Conservation (phyloP, 805 yeast genomes). For the Candida taoyuanica region DNA sequence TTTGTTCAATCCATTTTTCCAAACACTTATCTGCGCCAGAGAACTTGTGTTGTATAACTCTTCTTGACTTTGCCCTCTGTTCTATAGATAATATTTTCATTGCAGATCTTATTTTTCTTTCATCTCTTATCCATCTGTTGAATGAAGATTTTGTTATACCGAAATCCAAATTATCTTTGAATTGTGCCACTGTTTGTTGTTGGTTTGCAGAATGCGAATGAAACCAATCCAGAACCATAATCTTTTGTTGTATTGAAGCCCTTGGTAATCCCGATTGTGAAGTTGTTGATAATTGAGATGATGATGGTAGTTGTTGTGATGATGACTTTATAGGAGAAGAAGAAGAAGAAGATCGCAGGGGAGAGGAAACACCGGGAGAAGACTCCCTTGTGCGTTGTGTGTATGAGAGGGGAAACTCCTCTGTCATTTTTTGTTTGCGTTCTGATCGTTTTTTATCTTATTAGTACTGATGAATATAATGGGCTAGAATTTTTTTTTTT, state of each 20-base stretch:
- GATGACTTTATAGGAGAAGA: background rate
- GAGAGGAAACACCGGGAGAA: background rate
- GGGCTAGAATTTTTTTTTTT: too few relatives aligned
- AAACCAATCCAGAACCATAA: slow-evolving; percentile 28
- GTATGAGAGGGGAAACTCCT: background rate
- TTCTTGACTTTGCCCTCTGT: slow-evolving; percentile 18
- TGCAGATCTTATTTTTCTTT: slow-evolving; percentile 28
- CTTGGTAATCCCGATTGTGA: slow-evolving; percentile 8
- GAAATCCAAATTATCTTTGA: slow-evolving; percentile 28
- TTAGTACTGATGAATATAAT: too few relatives aligned
- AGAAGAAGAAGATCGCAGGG: background rate
- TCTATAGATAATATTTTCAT: slow-evolving; percentile 26
- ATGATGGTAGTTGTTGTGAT: slow-evolving; percentile 1
- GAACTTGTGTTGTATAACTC: slow-evolving; percentile 22
- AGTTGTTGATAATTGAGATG: slow-evolving; percentile 9
- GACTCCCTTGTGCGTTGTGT: background rate
- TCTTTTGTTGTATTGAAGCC: slow-evolving; percentile 10
- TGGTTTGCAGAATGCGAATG: slow-evolving; percentile 30
- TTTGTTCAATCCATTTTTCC: slow-evolving; percentile 34
- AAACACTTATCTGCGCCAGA: slow-evolving; percentile 34
- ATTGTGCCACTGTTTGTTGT: slow-evolving; percentile 32
- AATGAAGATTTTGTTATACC: slow-evolving; percentile 35
- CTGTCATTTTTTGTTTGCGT: too few relatives aligned
- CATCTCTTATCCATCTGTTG: slow-evolving; percentile 37
- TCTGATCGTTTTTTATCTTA: too few relatives aligned